Base-by-base conservation (phyloP, 352 stramenopile species). In the Plasmopara halstedii region DNA sequence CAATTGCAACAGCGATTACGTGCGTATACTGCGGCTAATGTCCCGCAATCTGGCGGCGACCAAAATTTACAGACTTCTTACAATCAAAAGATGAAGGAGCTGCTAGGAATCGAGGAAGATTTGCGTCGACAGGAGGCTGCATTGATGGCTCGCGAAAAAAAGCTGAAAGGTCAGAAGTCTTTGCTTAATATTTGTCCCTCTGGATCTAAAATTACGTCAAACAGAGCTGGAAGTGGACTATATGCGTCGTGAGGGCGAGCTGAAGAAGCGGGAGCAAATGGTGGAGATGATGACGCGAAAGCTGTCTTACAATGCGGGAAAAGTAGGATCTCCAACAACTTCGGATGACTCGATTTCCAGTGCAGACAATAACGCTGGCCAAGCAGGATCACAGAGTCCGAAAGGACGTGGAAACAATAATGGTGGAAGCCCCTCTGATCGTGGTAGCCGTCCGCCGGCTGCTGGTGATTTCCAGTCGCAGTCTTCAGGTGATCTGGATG, bases 51-150 rank as follows among this genome's bases (percentile, higher is more conserved):
- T 9, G 59, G 70, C 15, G 41, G 54, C 17, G 82, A 91, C 40
- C 65, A 72, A 40, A 79, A 88, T 56, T 46, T 91, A 49, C 79
- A 86, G 50, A 74, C 71, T 1, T 88, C 65, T 22, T 93, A 89
- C 67, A 84, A 85, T 43, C 69, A 83, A 46, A 93, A 91, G 48
- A 91, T 93, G 79, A 90, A 93, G 58, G 82, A 93, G 53, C 46
- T 93, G 22, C 52, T 93, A 43, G 76, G 61, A 14, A 89, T 93
- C 42, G 79, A 93, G 50, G 82, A 93, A 38, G 78, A 93, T 32
- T 58, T 93, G 20, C 77, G 78, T n/a, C 79, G 79, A 33, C 79
- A 93, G 52, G 82, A 93, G 61, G 75, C 82, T 7, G 71, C 77
- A 40, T 60, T 93, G n/a, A 76, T 86, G 39, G 82, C 81, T 10